Percentiles rank a stretch among this genome's conserved stretches.
phyloP scores from a whole-genome alignment of 2,329 filamentous ascomycete species.

The Metarhizium sp. region DNA sequence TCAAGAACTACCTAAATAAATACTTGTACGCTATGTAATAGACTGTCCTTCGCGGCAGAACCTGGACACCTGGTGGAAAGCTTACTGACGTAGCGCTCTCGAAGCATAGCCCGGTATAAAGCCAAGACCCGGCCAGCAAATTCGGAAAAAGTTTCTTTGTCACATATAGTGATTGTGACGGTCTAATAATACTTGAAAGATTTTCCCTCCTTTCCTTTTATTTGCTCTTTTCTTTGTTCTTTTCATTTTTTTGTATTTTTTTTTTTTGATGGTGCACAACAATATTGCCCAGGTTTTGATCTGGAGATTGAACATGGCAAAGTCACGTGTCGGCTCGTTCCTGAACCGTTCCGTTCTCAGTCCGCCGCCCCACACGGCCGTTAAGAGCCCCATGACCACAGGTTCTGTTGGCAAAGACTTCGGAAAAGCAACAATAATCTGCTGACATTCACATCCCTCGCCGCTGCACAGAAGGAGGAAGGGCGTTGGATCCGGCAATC shows the following conservation, averaged over 20 bases:
- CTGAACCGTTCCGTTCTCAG: neutral
- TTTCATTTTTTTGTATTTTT: too few relatives aligned
- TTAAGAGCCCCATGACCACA: slow-evolving; percentile 2
- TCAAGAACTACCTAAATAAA: neutral
- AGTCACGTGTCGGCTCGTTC: slow-evolving; percentile 3
- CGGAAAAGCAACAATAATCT: neutral
- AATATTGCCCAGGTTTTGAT: too few relatives aligned
- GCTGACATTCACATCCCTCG: neutral
- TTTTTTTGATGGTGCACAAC: too few relatives aligned
- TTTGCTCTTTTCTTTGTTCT: too few relatives aligned
- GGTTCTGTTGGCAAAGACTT: neutral
- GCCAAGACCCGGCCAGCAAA: too few relatives aligned
- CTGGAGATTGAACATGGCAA: neutral
- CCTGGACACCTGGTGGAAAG: too few relatives aligned
- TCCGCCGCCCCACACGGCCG: slow-evolving; percentile 2
- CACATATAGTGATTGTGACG: neutral
- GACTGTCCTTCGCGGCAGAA: too few relatives aligned
- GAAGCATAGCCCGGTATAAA: too few relatives aligned
- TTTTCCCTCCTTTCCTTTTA: too few relatives aligned
- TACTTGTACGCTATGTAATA: too few relatives aligned
- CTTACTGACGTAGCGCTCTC: too few relatives aligned
- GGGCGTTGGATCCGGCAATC: neutral
- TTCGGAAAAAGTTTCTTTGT: too few relatives aligned
- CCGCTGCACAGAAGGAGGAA: neutral
- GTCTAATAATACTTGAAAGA: neutral